Evolutionary conservation across 2,329 filamentous ascomycete species (phyloP).

Genomic region (Erysiphe neolycopersici): DNA sequence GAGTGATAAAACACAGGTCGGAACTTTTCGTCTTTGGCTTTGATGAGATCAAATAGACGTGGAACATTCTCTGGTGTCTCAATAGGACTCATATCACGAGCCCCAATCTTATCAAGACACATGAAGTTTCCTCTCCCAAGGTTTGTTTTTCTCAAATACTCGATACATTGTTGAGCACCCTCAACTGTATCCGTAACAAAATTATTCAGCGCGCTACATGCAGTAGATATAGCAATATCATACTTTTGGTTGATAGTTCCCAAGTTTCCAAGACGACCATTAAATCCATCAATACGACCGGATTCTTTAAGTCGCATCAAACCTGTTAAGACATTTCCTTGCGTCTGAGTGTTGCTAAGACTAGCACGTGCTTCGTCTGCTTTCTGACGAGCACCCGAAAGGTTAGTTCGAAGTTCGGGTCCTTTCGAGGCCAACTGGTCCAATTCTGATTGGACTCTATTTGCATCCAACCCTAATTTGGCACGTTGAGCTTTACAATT

Average conservation of each 20-base stretch:
- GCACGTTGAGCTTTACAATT: constrained; percentile 47
- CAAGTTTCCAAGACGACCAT: constrained; percentile 79
- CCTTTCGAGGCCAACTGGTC: constrained; percentile 49
- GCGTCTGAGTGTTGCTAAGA: constrained; percentile 68
- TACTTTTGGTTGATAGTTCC: constrained; percentile 85
- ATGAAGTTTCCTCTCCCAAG: constrained; percentile 94
- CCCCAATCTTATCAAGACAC: constrained; percentile 63
- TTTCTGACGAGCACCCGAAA: constrained; percentile 78
- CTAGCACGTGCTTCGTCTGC: constrained; percentile 87
- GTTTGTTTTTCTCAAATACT: constrained; percentile 92
- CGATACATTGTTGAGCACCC: constrained; percentile 90
- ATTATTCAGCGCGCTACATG: constrained; percentile 74
- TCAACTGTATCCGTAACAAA: constrained; percentile 94
- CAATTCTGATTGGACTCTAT: constrained; percentile 44
- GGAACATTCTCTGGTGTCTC: constrained; percentile 81
- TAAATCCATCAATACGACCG: constrained; percentile 88
- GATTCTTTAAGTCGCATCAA: constrained; percentile 90
- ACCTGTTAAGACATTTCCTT: constrained; percentile 74
- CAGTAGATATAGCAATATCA: constrained; percentile 94
- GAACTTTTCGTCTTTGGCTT: constrained; percentile 67
- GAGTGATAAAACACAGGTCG: constrained; percentile 83
- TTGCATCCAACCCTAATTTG: constrained; percentile 46
- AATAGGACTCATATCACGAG: constrained; percentile 51
- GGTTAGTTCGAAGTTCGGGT: constrained; percentile 53
- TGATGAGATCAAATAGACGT: constrained; percentile 76